Conservation (phyloP, 148 eudicot species). For the Drosera capensis region DNA sequence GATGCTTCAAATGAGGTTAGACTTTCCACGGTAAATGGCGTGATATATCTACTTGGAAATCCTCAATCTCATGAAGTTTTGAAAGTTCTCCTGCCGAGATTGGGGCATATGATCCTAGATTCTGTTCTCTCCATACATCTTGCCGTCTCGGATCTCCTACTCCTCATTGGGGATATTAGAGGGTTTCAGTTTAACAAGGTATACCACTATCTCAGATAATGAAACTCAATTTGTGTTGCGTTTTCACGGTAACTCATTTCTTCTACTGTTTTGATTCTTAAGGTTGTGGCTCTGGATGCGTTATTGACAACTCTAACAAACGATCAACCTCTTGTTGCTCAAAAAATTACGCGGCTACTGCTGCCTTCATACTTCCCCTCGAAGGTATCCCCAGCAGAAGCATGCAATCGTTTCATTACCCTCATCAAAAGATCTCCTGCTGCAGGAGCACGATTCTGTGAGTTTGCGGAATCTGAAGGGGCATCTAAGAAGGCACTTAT, state of each 20-base stretch:
- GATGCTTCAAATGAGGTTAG: conserved; percentile 67
- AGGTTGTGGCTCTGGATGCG: conserved; percentile 65
- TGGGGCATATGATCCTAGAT: conserved; percentile 55
- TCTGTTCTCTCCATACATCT: conserved; percentile 41
- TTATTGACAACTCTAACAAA: conserved; percentile 52
- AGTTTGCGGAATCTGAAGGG: conserved; percentile 65
- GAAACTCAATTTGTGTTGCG: not conserved
- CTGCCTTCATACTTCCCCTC: conserved; percentile 86
- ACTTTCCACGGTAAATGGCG: conserved; percentile 71
- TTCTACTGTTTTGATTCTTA: conserved; percentile 3
- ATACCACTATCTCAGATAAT: conserved; percentile 4
- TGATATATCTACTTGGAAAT: conserved; percentile 74
- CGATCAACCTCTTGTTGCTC: conserved; percentile 70
- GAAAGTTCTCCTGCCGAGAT: conserved; percentile 79
- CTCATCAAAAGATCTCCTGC: conserved; percentile 72
- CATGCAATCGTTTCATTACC: conserved; percentile 64
- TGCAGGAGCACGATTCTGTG: conserved; percentile 93
- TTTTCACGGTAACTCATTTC: conserved; percentile 2
- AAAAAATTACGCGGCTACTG: conserved; percentile 67
- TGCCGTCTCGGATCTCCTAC: conserved; percentile 64
- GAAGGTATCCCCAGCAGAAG: conserved; percentile 49
- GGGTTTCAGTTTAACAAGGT: conserved; percentile 90
- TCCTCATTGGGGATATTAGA: conserved; percentile 46
- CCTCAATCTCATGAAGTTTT: conserved; percentile 90
- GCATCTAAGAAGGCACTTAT: conserved; percentile 53